Evolutionary conservation across 257 asterid genomes (phyloP), one percentile per base, ranked within the genome.

Genomic region (Ophiorrhiza pumila): DNA sequence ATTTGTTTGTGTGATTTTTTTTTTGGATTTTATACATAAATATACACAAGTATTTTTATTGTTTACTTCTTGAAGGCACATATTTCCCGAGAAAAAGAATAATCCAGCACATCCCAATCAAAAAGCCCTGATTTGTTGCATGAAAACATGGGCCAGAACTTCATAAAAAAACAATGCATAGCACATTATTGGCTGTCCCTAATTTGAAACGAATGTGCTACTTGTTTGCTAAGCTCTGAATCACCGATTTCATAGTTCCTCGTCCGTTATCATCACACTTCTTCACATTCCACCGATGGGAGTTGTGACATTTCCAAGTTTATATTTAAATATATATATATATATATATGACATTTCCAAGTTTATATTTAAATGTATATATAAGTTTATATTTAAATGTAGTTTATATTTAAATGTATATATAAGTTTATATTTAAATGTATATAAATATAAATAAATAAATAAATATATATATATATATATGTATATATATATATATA

Each of bases 121-220:
- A 34, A 55, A 32, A 46, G 37, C 64, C 74, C 74, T 69, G 39
- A 35, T 52, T 69, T 52, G 52, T 69, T 69, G 74, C 74, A 69
- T 69, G 65, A 69, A 69, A 69, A 69, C 73, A 53, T 45, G 74
- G 74, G 39, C 39, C 39, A 37, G 15, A 47, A 53, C 4, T 31
- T 22, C 65, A 10, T 45, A n/a, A 43, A 22, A 32, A 37, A 25
- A 23, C 46, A 12, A 64, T 41, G 50, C 52, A 39, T 41, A 50
- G 34, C 31, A n/a, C 18, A 55, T 39, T 41, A 18, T 37, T 46
- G 46, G 53, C 22, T 31, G 60, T 32, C 46, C 34, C 31, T 7
- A 42, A 42, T 49, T 0, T 32, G 56, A 8, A 67, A 29, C 43
- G 60, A 68, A 47, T 41, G 72, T 31, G 60, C 46, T 20, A 32